Conservation (phyloP, 257 asterid species). For the Euphrasia confusa region DNA sequence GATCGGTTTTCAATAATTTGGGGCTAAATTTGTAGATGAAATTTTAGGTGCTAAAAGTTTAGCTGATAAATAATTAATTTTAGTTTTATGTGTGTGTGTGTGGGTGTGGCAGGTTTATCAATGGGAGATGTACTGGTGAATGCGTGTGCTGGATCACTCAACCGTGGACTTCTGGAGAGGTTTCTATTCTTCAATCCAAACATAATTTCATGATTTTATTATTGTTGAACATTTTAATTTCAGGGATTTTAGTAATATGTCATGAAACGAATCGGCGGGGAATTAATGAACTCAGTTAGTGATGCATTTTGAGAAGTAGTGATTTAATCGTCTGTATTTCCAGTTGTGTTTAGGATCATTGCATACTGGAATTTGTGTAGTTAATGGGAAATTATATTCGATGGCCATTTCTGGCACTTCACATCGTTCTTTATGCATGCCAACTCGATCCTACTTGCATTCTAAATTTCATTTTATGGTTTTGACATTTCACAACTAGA, state of each 20-base stretch:
- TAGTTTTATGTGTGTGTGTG: no score
- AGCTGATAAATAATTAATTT: no score
- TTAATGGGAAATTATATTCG: neutral
- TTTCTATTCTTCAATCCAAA: no score
- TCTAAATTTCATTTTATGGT: neutral
- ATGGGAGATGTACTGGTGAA: neutral
- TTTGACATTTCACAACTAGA: neutral
- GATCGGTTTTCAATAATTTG: neutral
- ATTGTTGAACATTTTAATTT: no score
- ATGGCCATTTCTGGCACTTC: neutral
- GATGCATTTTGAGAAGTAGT: neutral
- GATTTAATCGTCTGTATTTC: neutral
- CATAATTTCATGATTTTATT: no score
- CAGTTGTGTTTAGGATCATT: neutral
- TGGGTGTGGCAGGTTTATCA: neutral
- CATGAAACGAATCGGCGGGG: no score
- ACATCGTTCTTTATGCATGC: neutral
- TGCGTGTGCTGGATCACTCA: no score
- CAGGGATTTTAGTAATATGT: no score
- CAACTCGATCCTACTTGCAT: neutral
- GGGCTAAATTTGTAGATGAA: conserved; percentile 13
- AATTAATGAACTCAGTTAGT: neutral
- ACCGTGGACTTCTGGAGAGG: no score
- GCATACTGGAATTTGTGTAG: neutral
- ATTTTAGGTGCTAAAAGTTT: neutral